Percentiles rank a stretch among this genome's conserved stretches.
These are phyloP conservation scores for Dothidotthia symphoricarpi DNA, from an alignment of 2,329 filamentous ascomycete species.

Conservation along the genomic window DNA sequence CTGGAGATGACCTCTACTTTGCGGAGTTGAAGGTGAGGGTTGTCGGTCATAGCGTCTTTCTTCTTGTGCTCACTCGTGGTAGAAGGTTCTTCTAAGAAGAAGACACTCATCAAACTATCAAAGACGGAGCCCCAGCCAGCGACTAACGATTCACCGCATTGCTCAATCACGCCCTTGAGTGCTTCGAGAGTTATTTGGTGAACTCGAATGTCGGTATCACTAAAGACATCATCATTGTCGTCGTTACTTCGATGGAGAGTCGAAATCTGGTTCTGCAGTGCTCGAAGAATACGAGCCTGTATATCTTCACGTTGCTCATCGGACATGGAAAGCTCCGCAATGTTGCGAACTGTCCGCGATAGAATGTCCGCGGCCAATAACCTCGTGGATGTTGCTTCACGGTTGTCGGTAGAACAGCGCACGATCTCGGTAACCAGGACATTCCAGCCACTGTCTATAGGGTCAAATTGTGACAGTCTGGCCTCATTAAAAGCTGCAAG, in stretches of 20 bases:
- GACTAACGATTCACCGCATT: constrained; percentile 78
- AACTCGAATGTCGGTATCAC: constrained; percentile 70
- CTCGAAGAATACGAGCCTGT: constrained; percentile 69
- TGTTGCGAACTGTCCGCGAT: constrained; percentile 48
- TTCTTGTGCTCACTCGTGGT: neutral
- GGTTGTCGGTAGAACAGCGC: constrained; percentile 44
- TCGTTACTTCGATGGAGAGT: constrained; percentile 54
- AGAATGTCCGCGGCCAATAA: constrained; percentile 52
- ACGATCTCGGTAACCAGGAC: constrained; percentile 59
- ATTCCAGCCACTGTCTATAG: constrained; percentile 72
- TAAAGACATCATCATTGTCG: constrained; percentile 56
- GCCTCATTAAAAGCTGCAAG: constrained; percentile 47
- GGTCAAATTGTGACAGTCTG: constrained; percentile 66
- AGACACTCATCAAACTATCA: constrained; percentile 79
- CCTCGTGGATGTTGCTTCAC: constrained; percentile 46
- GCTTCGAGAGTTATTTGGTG: constrained; percentile 78
- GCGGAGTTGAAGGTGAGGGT: neutral
- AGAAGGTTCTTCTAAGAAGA: constrained; percentile 41
- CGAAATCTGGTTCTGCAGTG: constrained; percentile 61
- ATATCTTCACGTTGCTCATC: constrained; percentile 51
- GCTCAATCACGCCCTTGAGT: constrained; percentile 78
- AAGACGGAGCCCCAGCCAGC: constrained; percentile 86
- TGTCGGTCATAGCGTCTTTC: neutral
- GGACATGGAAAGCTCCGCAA: constrained; percentile 53
- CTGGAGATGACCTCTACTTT: constrained; percentile 56